Evolutionary conservation across 805 yeast species (phyloP), one percentile per base, ranked within the genome.

Genomic region (Kodamaea sagamina): DNA sequence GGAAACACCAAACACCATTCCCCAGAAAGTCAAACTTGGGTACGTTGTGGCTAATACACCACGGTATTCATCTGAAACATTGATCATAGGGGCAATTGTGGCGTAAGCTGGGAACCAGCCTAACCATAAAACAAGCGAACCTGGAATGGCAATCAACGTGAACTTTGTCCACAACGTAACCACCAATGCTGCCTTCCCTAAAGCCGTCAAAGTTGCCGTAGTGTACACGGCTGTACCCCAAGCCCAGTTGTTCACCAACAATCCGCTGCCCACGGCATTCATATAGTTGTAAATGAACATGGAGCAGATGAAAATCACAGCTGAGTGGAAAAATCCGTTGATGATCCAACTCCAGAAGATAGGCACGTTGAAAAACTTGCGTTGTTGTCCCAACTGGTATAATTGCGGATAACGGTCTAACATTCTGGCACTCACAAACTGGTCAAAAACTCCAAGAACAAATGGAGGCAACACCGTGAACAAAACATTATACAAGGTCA

Each of bases 281-380:
- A 95, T 89, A 53, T 76, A 77, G 43, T 74, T 69, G 63, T 84
- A 89, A 36, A 89, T 82, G 49, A 80, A 75, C 39, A 76, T 73
- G 10, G 88, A 73, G 25, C 92, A 84, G 34, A 89, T 68, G 61
- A 82, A 95, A 15, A 89, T 83, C 16, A 93, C 71, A 2, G 89
- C 87, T 9, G 97, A 88, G 61, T 93, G 99, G 65, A 80, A 93
- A 59, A 93, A 92, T 0, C 99, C 99, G 63, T 93, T 95, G 39
- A 82, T 68, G 35, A 93, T 87, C 99, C 99, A 93, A 13, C 96
- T 87, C 98, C 98, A 92, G 63, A 93, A 93, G 29, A 89, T 89
- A 4, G 81, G 74, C 9, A 89, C 96, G 53, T 92, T 92, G 69
- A 93, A 88, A 58, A 93, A 93, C 43, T 78, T 83, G 13, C 95